Evolutionary conservation across 441 rosid species (phyloP), one percentile per base, ranked within the genome.

Genomic region (Adansonia gregorii): DNA sequence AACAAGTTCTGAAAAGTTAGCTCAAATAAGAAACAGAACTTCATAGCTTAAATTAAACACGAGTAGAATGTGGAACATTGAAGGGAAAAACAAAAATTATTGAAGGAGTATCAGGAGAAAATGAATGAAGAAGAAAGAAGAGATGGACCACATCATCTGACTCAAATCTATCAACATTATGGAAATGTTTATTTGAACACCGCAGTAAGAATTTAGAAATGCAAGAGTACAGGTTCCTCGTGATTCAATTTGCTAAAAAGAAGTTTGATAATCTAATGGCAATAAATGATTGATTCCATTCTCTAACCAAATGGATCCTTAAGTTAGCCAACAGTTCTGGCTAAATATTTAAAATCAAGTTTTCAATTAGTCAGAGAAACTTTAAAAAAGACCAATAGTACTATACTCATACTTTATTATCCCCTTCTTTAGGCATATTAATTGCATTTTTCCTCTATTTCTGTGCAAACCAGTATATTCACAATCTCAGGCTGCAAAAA

Each of bases 141-240:
- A 55, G 17, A 35, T 49, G 9, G 31, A 17, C 64, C 22, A 51
- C 35, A 27, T 64, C 48, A 48, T 64, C 70, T 54, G 74, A 27
- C 31, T 54, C n/a, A 31, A 52, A 71, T 54, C 63, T 71, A 31
- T 35, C 27, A 52, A 31, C 48, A 43, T 17, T n/a, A 54, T n/a
- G 19, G 75, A 70, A 70, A 52, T 31, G 74, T 3, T 3, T 49
- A 35, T 54, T 46, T 55, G 75, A 72, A 55, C 75, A 72, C 7
- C 19, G 76, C 76, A 56, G 66, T 43, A 73, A 73, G 66, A 73
- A 56, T 20, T 43, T 73, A 73, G 6, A 56, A 41, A 73, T 22
- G 58, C n/a, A 61, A 60, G 24, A 59, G 22, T 24, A 45, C 15
- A 15, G 8, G 3, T 35, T 64, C 68, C 68, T 64, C 15, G 66